A percentile compares a stretch with the other conserved stretches of the same genome.
Evolutionary conservation across 805 yeast genomes (phyloP).

Genomic region (Metschnikowia shivogae): DNA sequence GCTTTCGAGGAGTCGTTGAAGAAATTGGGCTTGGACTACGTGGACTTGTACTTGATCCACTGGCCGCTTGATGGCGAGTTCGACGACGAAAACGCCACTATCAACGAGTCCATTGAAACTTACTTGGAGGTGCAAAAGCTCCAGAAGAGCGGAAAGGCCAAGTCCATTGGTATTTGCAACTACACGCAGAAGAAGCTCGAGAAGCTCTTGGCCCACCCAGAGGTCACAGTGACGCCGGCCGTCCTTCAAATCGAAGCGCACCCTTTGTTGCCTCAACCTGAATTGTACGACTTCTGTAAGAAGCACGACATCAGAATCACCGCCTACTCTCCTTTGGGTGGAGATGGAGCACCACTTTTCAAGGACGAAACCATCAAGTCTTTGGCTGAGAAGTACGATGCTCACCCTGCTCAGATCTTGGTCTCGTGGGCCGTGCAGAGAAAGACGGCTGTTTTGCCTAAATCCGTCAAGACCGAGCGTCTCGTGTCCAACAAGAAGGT

Average conservation of each 20-base stretch:
- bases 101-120: conserved; percentile 29
- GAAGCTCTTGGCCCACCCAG: conserved; percentile 18
- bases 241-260: conserved; percentile 47
- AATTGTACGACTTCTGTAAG: conserved; percentile 36
- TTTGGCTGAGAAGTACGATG: conserved; percentile 17
- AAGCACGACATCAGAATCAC: conserved; percentile 38
- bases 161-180: conserved; percentile 59
- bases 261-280: conserved; percentile 35
- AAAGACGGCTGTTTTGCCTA: conserved; percentile 45
- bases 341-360: conserved; percentile 60
- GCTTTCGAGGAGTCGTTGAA: conserved; percentile 58
- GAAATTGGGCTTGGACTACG: conserved; percentile 58
- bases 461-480: conserved; percentile 25
- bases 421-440: conserved; percentile 60
- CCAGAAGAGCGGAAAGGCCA: conserved; percentile 50
- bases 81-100: conserved; percentile 22
- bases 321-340: conserved; percentile 64
- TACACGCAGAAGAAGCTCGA: conserved; percentile 15
- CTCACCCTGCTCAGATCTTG: conserved; percentile 49
- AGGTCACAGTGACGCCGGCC: conserved; percentile 40
- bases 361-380: conserved; percentile 33
- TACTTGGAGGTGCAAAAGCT: conserved; percentile 44
- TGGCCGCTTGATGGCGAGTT: conserved; percentile 43
- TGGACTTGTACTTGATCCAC: conserved; percentile 67
- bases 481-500: conserved; percentile 35